Base-by-base conservation (phyloP, 345 rosid species). In the Salix suchowensis region DNA sequence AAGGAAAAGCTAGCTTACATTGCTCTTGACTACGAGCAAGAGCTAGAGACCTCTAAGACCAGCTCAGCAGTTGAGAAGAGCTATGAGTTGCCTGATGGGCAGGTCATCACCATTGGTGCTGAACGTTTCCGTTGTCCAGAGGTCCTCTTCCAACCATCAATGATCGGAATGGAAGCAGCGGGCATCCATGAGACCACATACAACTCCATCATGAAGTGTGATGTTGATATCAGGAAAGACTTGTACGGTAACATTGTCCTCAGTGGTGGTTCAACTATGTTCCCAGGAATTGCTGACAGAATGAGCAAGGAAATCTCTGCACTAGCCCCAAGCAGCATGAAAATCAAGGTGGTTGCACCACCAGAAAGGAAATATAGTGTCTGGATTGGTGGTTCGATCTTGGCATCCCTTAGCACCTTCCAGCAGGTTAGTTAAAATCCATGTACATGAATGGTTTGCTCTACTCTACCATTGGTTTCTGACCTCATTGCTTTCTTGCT, bases 281-380 rank as follows among this genome's bases (percentile, higher is more conserved):
- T 94, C 90, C 82, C 92, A 0, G 95, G 95, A 6, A 92, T 92
- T 18, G 94, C 91, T 1, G 98, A 92, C 71, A 90, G 97, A 78
- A 92, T 94, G 97, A 94, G 90, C 88, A 92, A 91, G 86, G 98
- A 94, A 77, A 94, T 94, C 81, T 84, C 97, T 24, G 95, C 97
- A 1, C 81, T 94, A 67, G 97, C 97, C 40, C 97, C 98, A 21
- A 92, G 92, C 92, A 94, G 97, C 88, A 93, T 90, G 98, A 93
- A 93, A 87, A 91, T 93, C 81, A 94, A 94, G 88, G 98, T 94
- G 18, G 98, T 90, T 40, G 97, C 96, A 1, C 96, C 98, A 39
- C 97, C 97, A 0, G 96, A 92, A 85, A 92, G 97, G 87, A 94
- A 92, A 78, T 92, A 94, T 85, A 89, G 93, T 81, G 98, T 92